Evolutionary conservation across 2,329 filamentous ascomycete genomes (phyloP).

Genomic region (Arthroderma sp.): DNA sequence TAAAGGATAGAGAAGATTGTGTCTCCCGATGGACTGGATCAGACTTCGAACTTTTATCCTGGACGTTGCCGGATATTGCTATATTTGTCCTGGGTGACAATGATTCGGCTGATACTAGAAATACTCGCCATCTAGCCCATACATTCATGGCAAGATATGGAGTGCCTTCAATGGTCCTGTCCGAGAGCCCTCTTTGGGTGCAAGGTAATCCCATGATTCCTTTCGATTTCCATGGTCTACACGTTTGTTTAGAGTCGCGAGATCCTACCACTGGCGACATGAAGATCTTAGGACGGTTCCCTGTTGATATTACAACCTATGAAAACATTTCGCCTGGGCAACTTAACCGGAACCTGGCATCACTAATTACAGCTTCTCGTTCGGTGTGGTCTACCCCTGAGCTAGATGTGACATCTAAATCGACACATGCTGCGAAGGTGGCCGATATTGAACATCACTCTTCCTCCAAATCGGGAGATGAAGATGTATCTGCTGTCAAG

Average conservation of each 20-base stretch:
- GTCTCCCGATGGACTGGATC: constrained; percentile 25
- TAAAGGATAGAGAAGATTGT: constrained; percentile 28
- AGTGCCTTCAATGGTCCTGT: constrained; percentile 32
- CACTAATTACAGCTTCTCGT: constrained; percentile 16
- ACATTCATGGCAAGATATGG: constrained; percentile 31
- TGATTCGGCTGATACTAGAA: constrained; percentile 18
- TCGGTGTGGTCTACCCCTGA: too few relatives aligned
- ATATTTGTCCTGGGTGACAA: constrained; percentile 30
- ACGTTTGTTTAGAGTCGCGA: constrained; percentile 31
- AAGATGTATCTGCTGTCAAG: too few relatives aligned
- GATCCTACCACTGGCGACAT: constrained; percentile 21
- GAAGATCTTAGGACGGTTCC: constrained; percentile 25
- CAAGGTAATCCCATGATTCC: constrained; percentile 20
- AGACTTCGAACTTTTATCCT: constrained; percentile 29
- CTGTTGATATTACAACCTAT: constrained; percentile 35
- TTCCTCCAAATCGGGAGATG: too few relatives aligned
- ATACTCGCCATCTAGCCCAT: constrained; percentile 23
- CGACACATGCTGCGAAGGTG: too few relatives aligned
- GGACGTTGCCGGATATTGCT: constrained; percentile 33
- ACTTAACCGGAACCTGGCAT: constrained; percentile 35
- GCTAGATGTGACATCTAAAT: too few relatives aligned
- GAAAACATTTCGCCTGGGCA: constrained; percentile 34
- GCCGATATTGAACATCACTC: too few relatives aligned
- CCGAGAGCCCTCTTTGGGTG: constrained; percentile 30
- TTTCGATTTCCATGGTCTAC: constrained; percentile 28